Evolutionary conservation across 495 filamentous ascomycete genomes (phyloP).

Genomic region (Trichocladium antarcticum): DNA sequence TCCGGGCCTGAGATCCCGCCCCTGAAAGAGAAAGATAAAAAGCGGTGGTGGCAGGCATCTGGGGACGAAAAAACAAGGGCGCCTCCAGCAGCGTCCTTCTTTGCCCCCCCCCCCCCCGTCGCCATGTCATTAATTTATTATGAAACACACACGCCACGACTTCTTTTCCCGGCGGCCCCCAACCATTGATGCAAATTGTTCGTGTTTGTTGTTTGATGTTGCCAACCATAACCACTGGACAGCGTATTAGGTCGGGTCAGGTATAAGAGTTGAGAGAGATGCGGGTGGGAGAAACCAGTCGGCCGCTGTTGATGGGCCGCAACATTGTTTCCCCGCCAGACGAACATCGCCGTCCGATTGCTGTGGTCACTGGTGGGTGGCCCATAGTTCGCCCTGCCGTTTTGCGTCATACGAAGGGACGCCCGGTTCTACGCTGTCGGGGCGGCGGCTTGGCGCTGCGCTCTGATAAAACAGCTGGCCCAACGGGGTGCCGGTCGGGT

Average conservation of each 20-base stretch:
- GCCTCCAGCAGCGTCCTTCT: slow-evolving; percentile 51
- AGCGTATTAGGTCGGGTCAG: not conserved
- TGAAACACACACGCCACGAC: slow-evolving; percentile 6
- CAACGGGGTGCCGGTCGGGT: slow-evolving; percentile 44
- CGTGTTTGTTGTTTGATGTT: not conserved
- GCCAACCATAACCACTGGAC: not conserved
- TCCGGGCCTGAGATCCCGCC: too few species aligned
- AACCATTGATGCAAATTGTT: too few species aligned
- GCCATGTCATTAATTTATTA: slow-evolving; percentile 13
- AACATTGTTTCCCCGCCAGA: not conserved
- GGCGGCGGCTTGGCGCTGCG: slow-evolving; percentile 43
- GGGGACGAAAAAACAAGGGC: not conserved
- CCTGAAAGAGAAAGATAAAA: too few species aligned
- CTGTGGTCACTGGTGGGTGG: slow-evolving; percentile 21
- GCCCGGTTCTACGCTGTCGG: slow-evolving; percentile 59
- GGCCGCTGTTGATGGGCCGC: not conserved
- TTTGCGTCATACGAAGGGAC: slow-evolving; percentile 43
- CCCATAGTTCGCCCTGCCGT: slow-evolving; percentile 33
- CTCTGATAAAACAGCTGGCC: slow-evolving; percentile 56
- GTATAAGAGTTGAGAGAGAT: not conserved
- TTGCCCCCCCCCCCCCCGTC: not conserved
- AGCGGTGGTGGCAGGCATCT: too few species aligned
- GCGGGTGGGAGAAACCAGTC: not conserved
- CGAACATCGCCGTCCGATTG: not conserved
- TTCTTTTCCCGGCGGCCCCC: too few species aligned